These are phyloP conservation scores for Colletotrichum cereale DNA, from an alignment of 2,329 filamentous ascomycete species.

Conservation along the genomic window DNA sequence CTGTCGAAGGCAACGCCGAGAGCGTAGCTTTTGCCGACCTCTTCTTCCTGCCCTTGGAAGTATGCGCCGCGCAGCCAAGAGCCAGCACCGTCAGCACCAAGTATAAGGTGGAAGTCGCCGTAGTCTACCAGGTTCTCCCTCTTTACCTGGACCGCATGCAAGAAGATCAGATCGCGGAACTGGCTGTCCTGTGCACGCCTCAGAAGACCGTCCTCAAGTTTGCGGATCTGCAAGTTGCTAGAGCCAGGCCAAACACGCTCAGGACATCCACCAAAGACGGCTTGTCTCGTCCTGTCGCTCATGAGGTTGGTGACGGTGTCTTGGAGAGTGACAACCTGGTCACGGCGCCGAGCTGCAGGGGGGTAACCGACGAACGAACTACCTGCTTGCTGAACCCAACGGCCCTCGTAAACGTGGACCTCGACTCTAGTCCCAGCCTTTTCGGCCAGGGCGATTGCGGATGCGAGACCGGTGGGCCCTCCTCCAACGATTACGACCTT, in stretches of 20 bases:
- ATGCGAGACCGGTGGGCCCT: constrained; percentile 45
- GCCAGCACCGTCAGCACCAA: constrained; percentile 51
- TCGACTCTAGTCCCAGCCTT: constrained; percentile 49
- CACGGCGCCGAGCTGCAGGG: constrained; percentile 46
- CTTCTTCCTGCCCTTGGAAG: constrained; percentile 50
- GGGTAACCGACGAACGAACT: constrained; percentile 46
- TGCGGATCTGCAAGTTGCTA: constrained; percentile 53
- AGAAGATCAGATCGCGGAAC: constrained; percentile 48
- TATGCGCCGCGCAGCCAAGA: constrained; percentile 51
- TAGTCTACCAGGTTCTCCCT: constrained; percentile 46
- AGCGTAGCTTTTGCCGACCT: constrained; percentile 50
- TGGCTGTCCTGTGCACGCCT: constrained; percentile 48
- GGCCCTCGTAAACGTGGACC: constrained; percentile 51
- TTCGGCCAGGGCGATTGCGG: constrained; percentile 51
- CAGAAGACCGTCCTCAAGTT: constrained; percentile 52
- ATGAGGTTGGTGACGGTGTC: constrained; percentile 50
- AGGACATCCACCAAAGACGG: constrained; percentile 48
- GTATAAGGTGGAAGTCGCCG: constrained; percentile 51
- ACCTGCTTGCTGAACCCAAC: constrained; percentile 46
- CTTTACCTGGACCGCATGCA: constrained; percentile 48
- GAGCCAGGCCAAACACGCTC: constrained; percentile 53
- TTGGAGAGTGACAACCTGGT: constrained; percentile 53
- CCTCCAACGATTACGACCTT: constrained; percentile 43
- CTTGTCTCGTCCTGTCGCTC: constrained; percentile 45
- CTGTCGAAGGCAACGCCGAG: constrained; percentile 51